A percentile compares a stretch with the other conserved stretches of the same genome.
Evolutionary conservation across 805 yeast species (phyloP).

Genomic region (Wickerhamomyces subpelliculosus): DNA sequence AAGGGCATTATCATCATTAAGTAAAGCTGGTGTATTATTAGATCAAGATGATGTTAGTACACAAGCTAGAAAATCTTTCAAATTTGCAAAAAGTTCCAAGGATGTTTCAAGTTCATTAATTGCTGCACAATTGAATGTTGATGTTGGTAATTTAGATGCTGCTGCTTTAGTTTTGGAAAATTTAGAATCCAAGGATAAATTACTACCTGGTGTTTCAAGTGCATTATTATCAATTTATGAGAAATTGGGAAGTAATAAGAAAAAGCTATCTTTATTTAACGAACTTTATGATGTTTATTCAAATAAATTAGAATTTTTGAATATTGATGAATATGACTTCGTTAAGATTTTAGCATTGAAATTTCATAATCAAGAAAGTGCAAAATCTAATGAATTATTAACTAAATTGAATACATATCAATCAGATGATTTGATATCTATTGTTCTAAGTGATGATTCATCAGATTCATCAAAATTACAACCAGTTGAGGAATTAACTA

Average conservation of each 20-base stretch:
- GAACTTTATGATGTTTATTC: conserved; percentile 21
- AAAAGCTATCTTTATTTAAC: conserved; percentile 26
- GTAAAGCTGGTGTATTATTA: conserved; percentile 10
- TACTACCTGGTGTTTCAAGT: conserved; percentile 43
- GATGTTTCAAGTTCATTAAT: conserved; percentile 25
- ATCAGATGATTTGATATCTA: conserved; percentile 19
- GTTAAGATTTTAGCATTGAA: conserved; percentile 29
- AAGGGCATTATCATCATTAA: conserved; percentile 6
- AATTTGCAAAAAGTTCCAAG: conserved; percentile 23
- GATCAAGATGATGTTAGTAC: conserved; percentile 11
- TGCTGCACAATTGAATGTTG: conserved; percentile 28
- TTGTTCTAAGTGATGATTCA: conserved; percentile 21
- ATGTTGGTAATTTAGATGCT: conserved; percentile 24
- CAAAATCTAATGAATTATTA: conserved; percentile 7
- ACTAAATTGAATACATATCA: conserved; percentile 23
- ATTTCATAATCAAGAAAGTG: conserved; percentile 19
- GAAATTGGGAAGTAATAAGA: conserved; percentile 29
- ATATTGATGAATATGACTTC: conserved; percentile 21
- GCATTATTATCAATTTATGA: conserved; percentile 45
- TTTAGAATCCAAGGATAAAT: conserved; percentile 10
- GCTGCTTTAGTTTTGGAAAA: conserved; percentile 32
- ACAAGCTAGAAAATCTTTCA: conserved; percentile 28
- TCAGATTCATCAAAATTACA: conserved; percentile 12
- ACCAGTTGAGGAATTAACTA: conserved; percentile 21
- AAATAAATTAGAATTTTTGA: conserved; percentile 4